Base-by-base conservation (phyloP, 1,284 basidiomycete genomes). In the Leccinum pachyderme region DNA sequence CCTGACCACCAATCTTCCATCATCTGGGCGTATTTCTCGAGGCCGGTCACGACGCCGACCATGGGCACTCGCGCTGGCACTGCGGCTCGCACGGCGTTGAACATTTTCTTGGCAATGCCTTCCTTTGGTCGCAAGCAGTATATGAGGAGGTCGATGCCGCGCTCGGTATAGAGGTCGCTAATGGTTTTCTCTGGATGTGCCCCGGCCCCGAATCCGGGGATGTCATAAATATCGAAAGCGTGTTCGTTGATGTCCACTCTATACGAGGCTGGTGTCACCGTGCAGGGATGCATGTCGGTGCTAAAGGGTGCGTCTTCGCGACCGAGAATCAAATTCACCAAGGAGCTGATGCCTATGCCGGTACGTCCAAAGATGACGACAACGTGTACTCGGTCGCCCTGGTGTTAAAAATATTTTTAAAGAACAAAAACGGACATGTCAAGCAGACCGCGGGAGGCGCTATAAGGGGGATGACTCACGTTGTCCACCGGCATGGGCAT, bases 1-100 rank as follows among this genome's bases (percentile, higher is more conserved):
- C 59, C 59, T 0, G 58, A 47, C 72, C 70, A 73, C 70, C 70
- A 72, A 3, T 60, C 56, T 22, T 73, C 68, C 71, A 72, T 73
- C 41, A 68, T 52, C 27, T 49, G 51, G 31, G 56, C 35, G 15
- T 63, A 58, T 43, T 68, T 63, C 55, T 72, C 72, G 35, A 72
- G 61, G 7, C 58, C 62, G 0, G 72, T 72, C 15, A 72, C 63
- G 31, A 70, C 62, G 41, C 66, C 60, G 6, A 71, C 67, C 27
- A 73, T 63, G 7, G 70, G 70, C 41, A 73, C 71, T 49, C 62
- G 59, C 47, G 65, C 60, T 32, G 69, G 66, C 12, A 67, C 66
- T 1, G 61, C 60, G 5, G 64, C 54, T 12, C 67, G 69, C 35
- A 71, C 55, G 27, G 56, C 56, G 9, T 47, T 67, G 49, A 51